Conservation (phyloP, 1,139 yeast species). For the Yamadazyma jaroonii region DNA sequence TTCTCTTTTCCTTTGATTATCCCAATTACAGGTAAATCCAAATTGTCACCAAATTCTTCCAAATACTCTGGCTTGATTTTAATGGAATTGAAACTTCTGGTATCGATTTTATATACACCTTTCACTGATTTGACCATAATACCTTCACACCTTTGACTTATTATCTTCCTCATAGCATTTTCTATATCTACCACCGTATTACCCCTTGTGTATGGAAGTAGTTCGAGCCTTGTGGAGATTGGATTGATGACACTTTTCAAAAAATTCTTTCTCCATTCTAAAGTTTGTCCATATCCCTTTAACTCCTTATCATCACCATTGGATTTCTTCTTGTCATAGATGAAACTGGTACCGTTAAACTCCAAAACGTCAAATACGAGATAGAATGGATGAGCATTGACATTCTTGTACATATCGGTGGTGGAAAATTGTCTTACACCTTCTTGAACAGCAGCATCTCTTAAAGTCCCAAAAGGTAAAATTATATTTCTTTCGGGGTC, state of each 20-base stretch:
- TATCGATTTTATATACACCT: slow-evolving; percentile 59
- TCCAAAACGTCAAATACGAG: slow-evolving; percentile 71
- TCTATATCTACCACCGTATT: slow-evolving; percentile 51
- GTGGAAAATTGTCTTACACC: slow-evolving; percentile 42
- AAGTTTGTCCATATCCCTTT: slow-evolving; percentile 3
- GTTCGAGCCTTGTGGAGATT: slow-evolving; percentile 52
- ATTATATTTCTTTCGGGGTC: slow-evolving; percentile 59
- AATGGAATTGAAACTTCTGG: slow-evolving; percentile 65
- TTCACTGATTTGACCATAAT: slow-evolving; percentile 67
- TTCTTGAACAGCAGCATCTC: slow-evolving; percentile 63
- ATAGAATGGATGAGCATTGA: slow-evolving; percentile 56
- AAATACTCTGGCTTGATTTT: slow-evolving; percentile 91
- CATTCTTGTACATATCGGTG: slow-evolving; percentile 34
- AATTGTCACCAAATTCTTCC: slow-evolving; percentile 80
- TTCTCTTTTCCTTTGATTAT: slow-evolving; percentile 65
- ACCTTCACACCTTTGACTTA: slow-evolving; percentile 75
- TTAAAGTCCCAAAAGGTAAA: slow-evolving; percentile 78
- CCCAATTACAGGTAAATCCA: slow-evolving; percentile 80
- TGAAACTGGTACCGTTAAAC: slow-evolving; percentile 58
- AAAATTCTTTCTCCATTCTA: slow-evolving; percentile 55
- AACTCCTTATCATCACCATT: not conserved
- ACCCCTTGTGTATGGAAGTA: slow-evolving; percentile 48
- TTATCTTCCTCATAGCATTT: slow-evolving; percentile 53
- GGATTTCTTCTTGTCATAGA: slow-evolving; percentile 23
- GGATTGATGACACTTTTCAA: slow-evolving; percentile 48